Base-by-base conservation (phyloP, 2,329 filamentous ascomycete genomes). In the Colletotrichum somersetense region DNA sequence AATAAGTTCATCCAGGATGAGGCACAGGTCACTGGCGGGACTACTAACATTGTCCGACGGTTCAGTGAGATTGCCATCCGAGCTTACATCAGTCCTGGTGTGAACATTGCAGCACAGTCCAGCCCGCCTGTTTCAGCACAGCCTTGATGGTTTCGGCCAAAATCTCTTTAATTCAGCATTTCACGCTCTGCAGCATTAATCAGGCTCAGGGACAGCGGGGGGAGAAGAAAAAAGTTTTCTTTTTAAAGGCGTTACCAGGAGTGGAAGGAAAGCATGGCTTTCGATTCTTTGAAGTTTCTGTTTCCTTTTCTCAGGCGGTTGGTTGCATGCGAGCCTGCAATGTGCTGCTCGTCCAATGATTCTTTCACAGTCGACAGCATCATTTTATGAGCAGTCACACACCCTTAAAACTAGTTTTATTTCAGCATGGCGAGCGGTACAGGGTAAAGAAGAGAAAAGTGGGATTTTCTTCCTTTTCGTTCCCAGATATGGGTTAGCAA, bases 11-110 rank as follows among this genome's bases (percentile, higher is more conserved):
- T 94, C 38, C 86, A 89, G 71, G 87, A 91, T 73, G 90, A 93
- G 78, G 87, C 90, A 11, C 85, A 87, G 66, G 87, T 85, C 33
- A 83, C 88, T 16, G 89, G 90, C n/a, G 91, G 91, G n/a, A 93
- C 91, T 1, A 93, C 90, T 1, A 93, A 93, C 74, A 90, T 93
- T 59, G 89, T 92, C 65, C 89, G 92, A 73, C 88, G 91, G n/a
- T 85, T 94, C 67, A 89, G 91, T 75, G 90, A 92, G 72, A 87
- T 94, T 79, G 91, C 91, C 4, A 84, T 87, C 35, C 85, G 89
- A 73, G 89, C 90, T 26, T 91, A 87, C 75, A 84, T 89, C 67
- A 83, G 82, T 42, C 88, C 87, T 2, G 88, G 86, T 14, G 82
- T 83, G 75, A 89, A 88, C 77, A 77, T 83, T 81, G 71, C 65